Conservation (phyloP, 2,329 filamentous ascomycete genomes). For the Ceratocystiopsis sp. region DNA sequence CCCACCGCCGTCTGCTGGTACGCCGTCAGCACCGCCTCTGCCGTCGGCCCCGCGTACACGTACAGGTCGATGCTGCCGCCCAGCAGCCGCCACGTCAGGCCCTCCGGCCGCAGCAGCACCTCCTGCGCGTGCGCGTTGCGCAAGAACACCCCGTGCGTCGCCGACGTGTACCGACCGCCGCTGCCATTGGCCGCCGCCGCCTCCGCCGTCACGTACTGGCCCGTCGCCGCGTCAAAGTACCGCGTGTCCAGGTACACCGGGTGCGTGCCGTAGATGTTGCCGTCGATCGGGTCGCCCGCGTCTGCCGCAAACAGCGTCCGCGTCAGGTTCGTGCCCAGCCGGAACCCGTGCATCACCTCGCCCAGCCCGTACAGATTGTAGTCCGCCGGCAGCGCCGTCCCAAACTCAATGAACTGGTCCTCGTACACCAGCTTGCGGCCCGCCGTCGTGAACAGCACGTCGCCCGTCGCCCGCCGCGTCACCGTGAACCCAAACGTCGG, state of each 20-base stretch:
- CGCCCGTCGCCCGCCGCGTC: conserved; percentile 20
- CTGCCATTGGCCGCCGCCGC: conserved; percentile 19
- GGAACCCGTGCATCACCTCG: conserved; percentile 53
- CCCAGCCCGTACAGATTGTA: conserved; percentile 66
- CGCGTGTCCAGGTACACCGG: conserved; percentile 53
- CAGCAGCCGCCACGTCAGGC: conserved; percentile 37
- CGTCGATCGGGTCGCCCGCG: conserved; percentile 16
- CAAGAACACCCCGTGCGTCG: conserved; percentile 41
- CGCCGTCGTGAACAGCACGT: conserved; percentile 53
- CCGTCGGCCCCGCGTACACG: conserved; percentile 58
- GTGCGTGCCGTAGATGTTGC: conserved; percentile 51
- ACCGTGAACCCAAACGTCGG: conserved; percentile 32
- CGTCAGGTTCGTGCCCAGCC: conserved; percentile 57
- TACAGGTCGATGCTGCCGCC: conserved; percentile 67
- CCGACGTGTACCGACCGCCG: conserved; percentile 19
- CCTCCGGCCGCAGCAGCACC: conserved; percentile 32
- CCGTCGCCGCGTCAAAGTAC: conserved; percentile 42
- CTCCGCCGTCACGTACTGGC: conserved; percentile 36
- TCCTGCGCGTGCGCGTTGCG: conserved; percentile 50
- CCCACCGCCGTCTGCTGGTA: conserved; percentile 48
- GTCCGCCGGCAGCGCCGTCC: conserved; percentile 49
- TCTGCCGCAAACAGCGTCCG: conserved; percentile 19
- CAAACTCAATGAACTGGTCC: conserved; percentile 57
- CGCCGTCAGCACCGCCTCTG: conserved; percentile 48
- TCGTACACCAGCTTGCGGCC: conserved; percentile 54